phyloP scores from a whole-genome alignment of 805 yeast genomes.

The Dipodascus albidus region DNA sequence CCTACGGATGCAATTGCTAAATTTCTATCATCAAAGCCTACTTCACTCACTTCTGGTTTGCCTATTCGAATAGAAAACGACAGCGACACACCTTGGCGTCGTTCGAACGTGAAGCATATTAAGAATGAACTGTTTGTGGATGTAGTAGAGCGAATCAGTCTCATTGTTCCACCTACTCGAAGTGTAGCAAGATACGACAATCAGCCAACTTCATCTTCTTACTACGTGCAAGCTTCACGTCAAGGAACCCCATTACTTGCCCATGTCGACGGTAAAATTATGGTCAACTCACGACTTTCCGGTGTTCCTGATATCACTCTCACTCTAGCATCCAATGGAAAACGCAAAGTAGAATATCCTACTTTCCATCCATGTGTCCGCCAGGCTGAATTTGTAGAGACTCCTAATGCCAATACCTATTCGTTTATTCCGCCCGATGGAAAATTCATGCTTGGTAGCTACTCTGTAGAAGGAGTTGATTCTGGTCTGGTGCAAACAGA shows the following conservation, averaged over 20 bases:
- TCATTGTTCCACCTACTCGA: slow-evolving; percentile 33
- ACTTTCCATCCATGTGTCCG: slow-evolving; percentile 64
- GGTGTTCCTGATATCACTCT: slow-evolving; percentile 68
- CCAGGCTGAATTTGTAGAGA: slow-evolving; percentile 36
- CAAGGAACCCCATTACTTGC: slow-evolving; percentile 18
- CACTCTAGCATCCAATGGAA: slow-evolving; percentile 30
- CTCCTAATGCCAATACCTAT: slow-evolving; percentile 32
- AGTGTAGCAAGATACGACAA: slow-evolving; percentile 1
- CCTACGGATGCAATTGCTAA: slow-evolving; percentile 43
- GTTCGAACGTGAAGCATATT: slow-evolving; percentile 53
- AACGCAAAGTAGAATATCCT: slow-evolving; percentile 43
- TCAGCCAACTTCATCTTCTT: slow-evolving; percentile 17
- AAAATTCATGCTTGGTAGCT: slow-evolving; percentile 46
- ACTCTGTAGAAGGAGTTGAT: slow-evolving; percentile 39
- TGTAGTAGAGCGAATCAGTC: slow-evolving; percentile 51
- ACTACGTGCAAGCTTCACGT: slow-evolving; percentile 13
- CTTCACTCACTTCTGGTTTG: slow-evolving; percentile 14
- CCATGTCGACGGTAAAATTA: slow-evolving; percentile 48
- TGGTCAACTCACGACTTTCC: slow-evolving; percentile 56
- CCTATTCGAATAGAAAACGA: slow-evolving; percentile 17
- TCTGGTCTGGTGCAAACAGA: slow-evolving; percentile 49
- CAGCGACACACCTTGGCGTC: slow-evolving; percentile 61
- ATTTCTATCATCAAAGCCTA: slow-evolving; percentile 31
- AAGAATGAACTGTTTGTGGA: slow-evolving; percentile 84
- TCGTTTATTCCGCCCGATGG: slow-evolving; percentile 89